Evolutionary conservation across 495 filamentous ascomycete species (phyloP), one percentile per base, ranked within the genome.

Genomic region (Staphylotrichum tortipilum): DNA sequence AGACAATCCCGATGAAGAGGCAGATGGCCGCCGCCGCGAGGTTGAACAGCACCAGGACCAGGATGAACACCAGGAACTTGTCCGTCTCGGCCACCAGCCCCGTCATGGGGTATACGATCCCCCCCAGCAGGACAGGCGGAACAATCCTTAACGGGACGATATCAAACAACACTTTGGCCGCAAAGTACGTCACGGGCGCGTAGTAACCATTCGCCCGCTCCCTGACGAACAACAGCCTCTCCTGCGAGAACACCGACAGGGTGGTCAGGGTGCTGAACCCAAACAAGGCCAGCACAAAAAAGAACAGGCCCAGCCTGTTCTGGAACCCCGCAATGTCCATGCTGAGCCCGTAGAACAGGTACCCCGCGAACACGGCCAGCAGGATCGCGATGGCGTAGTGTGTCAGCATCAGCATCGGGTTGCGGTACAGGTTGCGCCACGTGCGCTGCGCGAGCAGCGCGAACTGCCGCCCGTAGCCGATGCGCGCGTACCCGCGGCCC

Each of bases 341-440:
- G 18, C 87, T 95, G 53, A 99, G 70, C 7, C 94, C 92, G 54
- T 95, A 99, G 75, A 96, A 99, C 19, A 99, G 80, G 64, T 83
- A 96, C 15, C 92, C 92, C 28, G 89, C 89, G 43, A 99, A 82
- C 22, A 95, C 90, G 15, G 90, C 92, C 11, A 99, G 78, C 1
- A 97, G 69, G 53, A 99, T 96, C 18, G 92, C 87, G 56, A 96
- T 97, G n/a, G 90, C 91, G 64, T 99, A 99, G 70, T 99, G 92
- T 0, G 94, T 95, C 40, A 99, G 78, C 92, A 99, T 99, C 38
- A 99, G 71, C 82, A 96, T 89, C 15, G 92, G 92, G 66, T 99
- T 96, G 33, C 92, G 82, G 69, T 99, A 96, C 3, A 99, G 81
- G 58, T 99, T 99, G 52, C 83, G 85, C 94, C 94, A 97, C 0